phyloP scores from a whole-genome alignment of 2,329 filamentous ascomycete species.

The Fusarium euwallaceae region DNA sequence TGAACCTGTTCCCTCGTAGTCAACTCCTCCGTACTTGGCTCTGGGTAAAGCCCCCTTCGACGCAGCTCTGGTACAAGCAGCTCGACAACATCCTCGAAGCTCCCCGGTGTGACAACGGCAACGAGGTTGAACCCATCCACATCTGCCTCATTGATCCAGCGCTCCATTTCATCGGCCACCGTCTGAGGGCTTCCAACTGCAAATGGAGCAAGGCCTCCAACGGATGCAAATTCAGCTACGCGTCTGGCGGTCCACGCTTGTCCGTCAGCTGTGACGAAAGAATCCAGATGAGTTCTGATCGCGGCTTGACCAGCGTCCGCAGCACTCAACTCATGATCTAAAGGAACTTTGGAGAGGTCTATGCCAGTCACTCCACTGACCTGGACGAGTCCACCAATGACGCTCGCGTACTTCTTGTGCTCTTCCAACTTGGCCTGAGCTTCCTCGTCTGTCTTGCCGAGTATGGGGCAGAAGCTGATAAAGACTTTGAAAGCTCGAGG shows the following conservation, averaged over 20 bases:
- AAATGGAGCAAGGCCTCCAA: neutral
- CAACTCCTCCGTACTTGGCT: neutral
- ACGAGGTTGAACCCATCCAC: constrained; percentile 27
- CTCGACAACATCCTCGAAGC: constrained; percentile 17
- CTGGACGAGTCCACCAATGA: neutral
- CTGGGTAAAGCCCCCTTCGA: neutral
- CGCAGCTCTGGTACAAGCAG: constrained; percentile 18
- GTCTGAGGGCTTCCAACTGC: constrained; percentile 5
- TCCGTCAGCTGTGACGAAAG: neutral
- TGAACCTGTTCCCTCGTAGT: neutral
- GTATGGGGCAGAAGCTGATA: neutral
- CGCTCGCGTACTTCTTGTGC: neutral
- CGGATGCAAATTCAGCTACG: neutral
- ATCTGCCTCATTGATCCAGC: constrained; percentile 10
- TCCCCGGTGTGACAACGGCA: constrained; percentile 51
- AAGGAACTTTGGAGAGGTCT: neutral
- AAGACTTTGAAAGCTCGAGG: constrained; percentile 7
- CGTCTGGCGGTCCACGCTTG: neutral
- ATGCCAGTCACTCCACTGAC: constrained; percentile 5
- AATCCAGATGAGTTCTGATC: neutral
- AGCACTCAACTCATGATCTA: neutral
- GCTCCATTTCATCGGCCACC: constrained; percentile 16
- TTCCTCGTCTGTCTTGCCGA: constrained; percentile 12
- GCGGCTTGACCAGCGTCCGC: neutral
- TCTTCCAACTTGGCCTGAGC: constrained; percentile 7